phyloP scores from a whole-genome alignment of 352 stramenopile species.

The Phytophthora macrochlamydospora region DNA sequence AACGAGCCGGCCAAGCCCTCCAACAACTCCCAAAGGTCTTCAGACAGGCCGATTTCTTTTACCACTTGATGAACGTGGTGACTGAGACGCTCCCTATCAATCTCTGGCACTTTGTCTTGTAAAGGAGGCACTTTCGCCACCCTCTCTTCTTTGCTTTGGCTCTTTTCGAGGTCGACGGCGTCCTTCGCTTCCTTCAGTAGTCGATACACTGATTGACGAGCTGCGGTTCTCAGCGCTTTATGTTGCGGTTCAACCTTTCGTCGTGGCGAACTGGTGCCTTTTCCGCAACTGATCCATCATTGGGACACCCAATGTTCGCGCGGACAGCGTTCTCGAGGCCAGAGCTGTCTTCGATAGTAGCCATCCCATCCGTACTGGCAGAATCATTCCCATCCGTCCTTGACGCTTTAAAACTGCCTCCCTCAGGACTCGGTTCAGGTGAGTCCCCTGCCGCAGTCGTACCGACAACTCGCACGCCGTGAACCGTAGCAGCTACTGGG shows the following conservation, averaged over 20 bases:
- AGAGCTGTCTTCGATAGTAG: not conserved
- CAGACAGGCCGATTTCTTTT: not conserved
- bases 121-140: not conserved
- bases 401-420: not conserved
- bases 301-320: not conserved
- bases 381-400: not conserved
- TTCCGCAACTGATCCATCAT: too few relatives aligned
- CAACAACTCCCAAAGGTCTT: too few relatives aligned
- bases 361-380: not conserved
- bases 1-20: too few relatives aligned
- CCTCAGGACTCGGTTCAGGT: not conserved
- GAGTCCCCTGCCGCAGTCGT: not conserved
- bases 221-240: not conserved
- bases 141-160: not conserved
- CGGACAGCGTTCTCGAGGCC: not conserved
- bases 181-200: not conserved
- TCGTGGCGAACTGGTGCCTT: too few relatives aligned
- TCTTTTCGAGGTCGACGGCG: not conserved
- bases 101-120: not conserved
- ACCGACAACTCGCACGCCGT: too few relatives aligned
- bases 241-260: not conserved
- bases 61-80: not conserved
- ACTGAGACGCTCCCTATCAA: not conserved
- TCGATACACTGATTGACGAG: not conserved
- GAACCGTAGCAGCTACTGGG: not conserved